These are phyloP conservation scores for Tolypocladium capitatum DNA, from an alignment of 2,329 filamentous ascomycete species.

Conservation along the genomic window DNA sequence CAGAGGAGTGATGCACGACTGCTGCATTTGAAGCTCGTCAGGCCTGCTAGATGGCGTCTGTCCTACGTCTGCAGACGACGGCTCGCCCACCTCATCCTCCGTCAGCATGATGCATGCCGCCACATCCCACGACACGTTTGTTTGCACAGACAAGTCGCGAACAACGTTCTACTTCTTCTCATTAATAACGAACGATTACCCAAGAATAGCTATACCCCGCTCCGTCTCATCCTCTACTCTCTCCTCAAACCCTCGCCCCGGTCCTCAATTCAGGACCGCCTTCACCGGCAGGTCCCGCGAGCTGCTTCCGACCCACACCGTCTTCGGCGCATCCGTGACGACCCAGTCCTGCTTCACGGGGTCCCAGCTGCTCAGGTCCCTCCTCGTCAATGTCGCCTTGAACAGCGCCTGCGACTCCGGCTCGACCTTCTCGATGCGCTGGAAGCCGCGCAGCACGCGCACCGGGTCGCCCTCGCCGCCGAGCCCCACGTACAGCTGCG, in stretches of 20 bases:
- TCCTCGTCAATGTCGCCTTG: conserved; percentile 54
- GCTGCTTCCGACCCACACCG: conserved; percentile 39
- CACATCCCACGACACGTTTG: too few relatives aligned
- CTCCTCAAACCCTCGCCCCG: too few relatives aligned
- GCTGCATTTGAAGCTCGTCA: too few relatives aligned
- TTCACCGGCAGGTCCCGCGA: conserved; percentile 39
- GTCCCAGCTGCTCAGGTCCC: conserved; percentile 86
- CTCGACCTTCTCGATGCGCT: conserved; percentile 54
- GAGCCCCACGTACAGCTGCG: conserved; percentile 68
- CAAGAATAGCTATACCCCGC: too few relatives aligned
- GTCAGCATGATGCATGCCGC: too few relatives aligned
- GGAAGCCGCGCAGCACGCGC: conserved; percentile 64
- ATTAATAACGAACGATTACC: too few relatives aligned
- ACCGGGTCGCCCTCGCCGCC: conserved; percentile 62
- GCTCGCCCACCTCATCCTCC: too few relatives aligned
- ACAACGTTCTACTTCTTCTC: too few relatives aligned
- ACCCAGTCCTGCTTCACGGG: conserved; percentile 72
- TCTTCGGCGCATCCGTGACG: conserved; percentile 36
- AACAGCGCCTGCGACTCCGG: conserved; percentile 58
- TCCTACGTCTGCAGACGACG: too few relatives aligned
- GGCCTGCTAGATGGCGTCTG: too few relatives aligned
- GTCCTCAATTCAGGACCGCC: conserved; percentile 8
- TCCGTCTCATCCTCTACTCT: too few relatives aligned
- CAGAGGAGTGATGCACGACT: background rate
- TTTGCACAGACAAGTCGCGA: too few relatives aligned